Evolutionary conservation across 495 filamentous ascomycete species (phyloP).

Genomic region (Neurospora sp.): DNA sequence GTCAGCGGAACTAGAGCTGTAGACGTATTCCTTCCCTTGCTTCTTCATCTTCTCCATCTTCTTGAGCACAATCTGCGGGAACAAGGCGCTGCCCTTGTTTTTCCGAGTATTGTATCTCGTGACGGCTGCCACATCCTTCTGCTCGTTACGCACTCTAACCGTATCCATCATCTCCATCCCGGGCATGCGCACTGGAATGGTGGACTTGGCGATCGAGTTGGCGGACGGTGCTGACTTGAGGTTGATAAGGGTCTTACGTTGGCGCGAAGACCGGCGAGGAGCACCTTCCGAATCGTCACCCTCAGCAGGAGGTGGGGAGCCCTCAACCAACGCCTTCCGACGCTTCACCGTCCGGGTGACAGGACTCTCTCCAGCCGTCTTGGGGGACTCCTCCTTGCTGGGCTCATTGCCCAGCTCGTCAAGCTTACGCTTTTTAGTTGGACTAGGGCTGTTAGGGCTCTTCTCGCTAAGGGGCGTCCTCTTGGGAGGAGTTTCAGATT

Average conservation of each 20-base stretch:
- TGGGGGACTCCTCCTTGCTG: conserved; percentile 1
- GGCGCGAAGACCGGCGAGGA: conserved; percentile 20
- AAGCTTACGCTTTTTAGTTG: conserved; percentile 25
- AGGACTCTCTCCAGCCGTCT: neutral
- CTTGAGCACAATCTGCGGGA: conserved; percentile 19
- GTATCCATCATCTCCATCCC: conserved; percentile 20
- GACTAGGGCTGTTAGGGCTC: conserved; percentile 29
- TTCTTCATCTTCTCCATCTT: conserved; percentile 22
- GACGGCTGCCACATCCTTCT: conserved; percentile 38
- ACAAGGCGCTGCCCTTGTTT: conserved; percentile 38
- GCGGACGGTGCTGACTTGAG: conserved; percentile 20
- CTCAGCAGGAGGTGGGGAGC: neutral
- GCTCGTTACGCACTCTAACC: conserved; percentile 27
- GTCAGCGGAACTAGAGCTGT: neutral
- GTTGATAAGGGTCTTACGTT: conserved; percentile 15
- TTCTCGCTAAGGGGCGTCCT: conserved; percentile 26
- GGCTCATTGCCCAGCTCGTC: conserved; percentile 9
- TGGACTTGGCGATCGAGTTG: conserved; percentile 21
- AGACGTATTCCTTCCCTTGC: conserved; percentile 2
- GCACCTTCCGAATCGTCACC: neutral
- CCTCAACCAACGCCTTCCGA: neutral
- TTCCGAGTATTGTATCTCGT: conserved; percentile 44
- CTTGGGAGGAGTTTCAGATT: conserved; percentile 20
- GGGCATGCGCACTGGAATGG: conserved; percentile 20
- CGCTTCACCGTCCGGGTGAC: neutral